phyloP scores from a whole-genome alignment of 1,284 basidiomycete genomes.

The Naganishia cerealis region DNA sequence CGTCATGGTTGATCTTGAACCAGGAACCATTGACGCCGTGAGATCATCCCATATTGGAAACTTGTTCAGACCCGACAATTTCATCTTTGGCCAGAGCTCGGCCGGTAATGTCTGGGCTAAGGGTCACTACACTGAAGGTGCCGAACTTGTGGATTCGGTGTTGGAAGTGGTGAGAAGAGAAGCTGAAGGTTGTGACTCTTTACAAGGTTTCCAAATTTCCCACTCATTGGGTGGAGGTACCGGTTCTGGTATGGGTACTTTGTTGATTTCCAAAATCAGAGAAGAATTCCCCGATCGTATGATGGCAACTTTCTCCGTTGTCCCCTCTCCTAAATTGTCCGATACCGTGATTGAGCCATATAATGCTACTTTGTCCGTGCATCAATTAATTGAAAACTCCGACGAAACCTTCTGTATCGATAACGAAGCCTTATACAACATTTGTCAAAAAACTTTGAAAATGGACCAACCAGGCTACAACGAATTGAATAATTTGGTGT shows the following conservation, averaged over 20 bases:
- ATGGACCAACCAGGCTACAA: constrained; percentile 89
- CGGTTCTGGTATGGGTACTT: constrained; percentile 64
- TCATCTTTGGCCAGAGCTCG: constrained; percentile 61
- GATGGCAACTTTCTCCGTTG: constrained; percentile 65
- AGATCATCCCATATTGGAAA: constrained; percentile 63
- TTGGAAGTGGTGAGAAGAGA: constrained; percentile 64
- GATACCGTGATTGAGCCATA: constrained; percentile 66
- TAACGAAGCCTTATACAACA: constrained; percentile 97
- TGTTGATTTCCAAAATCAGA: constrained; percentile 64
- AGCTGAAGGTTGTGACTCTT: constrained; percentile 61
- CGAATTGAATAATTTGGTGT: constrained; percentile 95
- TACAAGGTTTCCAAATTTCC: constrained; percentile 64
- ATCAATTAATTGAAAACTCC: constrained; percentile 65
- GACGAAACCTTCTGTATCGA: constrained; percentile 71
- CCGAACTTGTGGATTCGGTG: constrained; percentile 62
- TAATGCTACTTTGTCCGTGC: constrained; percentile 64
- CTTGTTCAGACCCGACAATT: constrained; percentile 63
- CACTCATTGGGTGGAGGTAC: constrained; percentile 66
- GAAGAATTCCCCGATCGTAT: constrained; percentile 66
- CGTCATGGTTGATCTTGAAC: constrained; percentile 90
- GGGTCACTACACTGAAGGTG: constrained; percentile 59
- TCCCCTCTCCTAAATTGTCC: constrained; percentile 63
- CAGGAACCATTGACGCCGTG: constrained; percentile 94
- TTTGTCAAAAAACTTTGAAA: constrained; percentile 95
- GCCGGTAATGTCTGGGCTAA: constrained; percentile 72